These are phyloP conservation scores for Litchi chinensis DNA, from an alignment of 345 rosid genomes.

Conservation along the genomic window DNA sequence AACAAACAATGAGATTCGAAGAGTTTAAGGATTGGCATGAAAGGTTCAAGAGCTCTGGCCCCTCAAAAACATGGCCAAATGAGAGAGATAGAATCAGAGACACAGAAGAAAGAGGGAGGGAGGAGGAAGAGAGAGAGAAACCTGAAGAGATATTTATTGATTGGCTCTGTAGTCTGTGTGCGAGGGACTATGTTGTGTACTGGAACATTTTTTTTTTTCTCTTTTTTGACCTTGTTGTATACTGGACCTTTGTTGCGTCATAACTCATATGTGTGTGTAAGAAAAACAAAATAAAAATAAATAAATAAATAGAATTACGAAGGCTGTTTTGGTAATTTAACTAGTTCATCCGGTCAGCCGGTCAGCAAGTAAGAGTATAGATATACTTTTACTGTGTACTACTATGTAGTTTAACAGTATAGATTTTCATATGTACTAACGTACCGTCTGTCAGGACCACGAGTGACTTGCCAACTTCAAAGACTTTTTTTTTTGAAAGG, in stretches of 20 bases:
- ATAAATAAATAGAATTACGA: neutral
- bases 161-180: constrained; percentile 32
- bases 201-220: neutral
- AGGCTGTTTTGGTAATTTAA: constrained; percentile 10
- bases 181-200: constrained; percentile 8
- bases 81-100: constrained; percentile 14
- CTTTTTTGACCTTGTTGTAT: neutral
- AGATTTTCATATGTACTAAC: constrained; percentile 6
- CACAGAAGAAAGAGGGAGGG: neutral
- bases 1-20: constrained; percentile 35
- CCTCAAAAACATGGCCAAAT: constrained; percentile 20
- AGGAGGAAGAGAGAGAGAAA: neutral
- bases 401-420: neutral
- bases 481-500: no score
- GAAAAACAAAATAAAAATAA: neutral
- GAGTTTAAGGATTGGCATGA: constrained; percentile 23
- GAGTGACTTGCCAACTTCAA: no score
- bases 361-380: neutral
- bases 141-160: constrained; percentile 47
- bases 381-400: neutral
- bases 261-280: neutral
- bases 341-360: neutral
- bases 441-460: neutral
- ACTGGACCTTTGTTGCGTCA: neutral
- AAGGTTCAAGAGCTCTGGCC: constrained; percentile 10